These are phyloP conservation scores for cucumber (Cucumis sativus) DNA, from an alignment of 306 rosid genomes.

Conservation along the genomic window Cucumber_9930_V3 NC_026659.2:24731501-24732000, in stretches of 20 bases:
- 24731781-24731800: not conserved
- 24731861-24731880: not conserved
- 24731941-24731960: slow-evolving; percentile 11
- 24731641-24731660: not conserved
- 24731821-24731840: not conserved
- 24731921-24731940: slow-evolving; percentile 4
- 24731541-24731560: not conserved
- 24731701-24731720: not conserved
- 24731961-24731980: not conserved
- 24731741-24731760: not conserved
- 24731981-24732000: slow-evolving; percentile 50
- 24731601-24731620: not conserved
- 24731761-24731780: not conserved
- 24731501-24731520: not conserved
- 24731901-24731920: slow-evolving; percentile 19
- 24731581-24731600: not conserved
- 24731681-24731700: not conserved
- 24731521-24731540: not conserved
- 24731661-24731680: not conserved
- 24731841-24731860: not conserved
- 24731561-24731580: not conserved
- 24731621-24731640: not conserved
- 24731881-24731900: not conserved
- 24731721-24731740: not conserved
- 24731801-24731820: not conserved